Evolutionary conservation across 331 rosid genomes (phyloP).

Genomic region (Acacia pycnantha): DNA sequence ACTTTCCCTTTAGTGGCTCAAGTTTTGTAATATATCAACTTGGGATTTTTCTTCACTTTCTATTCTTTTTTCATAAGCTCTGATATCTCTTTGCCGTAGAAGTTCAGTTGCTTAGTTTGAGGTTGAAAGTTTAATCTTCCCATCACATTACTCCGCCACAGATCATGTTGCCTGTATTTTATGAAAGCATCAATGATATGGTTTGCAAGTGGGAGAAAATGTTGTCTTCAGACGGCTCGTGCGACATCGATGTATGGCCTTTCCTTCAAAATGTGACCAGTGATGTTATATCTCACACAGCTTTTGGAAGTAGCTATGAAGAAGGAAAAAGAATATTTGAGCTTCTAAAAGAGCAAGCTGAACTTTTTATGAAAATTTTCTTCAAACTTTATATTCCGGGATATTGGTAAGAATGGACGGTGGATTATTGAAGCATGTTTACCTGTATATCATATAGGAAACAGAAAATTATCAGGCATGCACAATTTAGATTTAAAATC

Average conservation of each 20-base stretch:
- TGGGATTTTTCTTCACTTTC: neutral
- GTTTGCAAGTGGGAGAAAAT: conserved; percentile 38
- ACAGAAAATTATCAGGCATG: neutral
- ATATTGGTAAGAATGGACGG: conserved; percentile 28
- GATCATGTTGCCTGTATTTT: conserved; percentile 45
- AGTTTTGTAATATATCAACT: neutral
- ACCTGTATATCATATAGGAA: neutral
- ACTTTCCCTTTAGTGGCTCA: neutral
- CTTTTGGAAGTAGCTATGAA: conserved; percentile 49
- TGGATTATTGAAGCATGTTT: neutral
- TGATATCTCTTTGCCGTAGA: neutral
- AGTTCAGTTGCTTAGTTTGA: neutral
- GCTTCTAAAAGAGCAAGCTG: conserved; percentile 33
- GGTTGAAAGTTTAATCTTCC: neutral
- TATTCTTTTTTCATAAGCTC: neutral
- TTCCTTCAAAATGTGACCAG: conserved; percentile 24
- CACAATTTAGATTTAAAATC: neutral
- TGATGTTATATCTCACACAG: conserved; percentile 46
- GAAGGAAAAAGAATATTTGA: conserved; percentile 47
- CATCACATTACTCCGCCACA: neutral
- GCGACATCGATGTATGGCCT: conserved; percentile 52
- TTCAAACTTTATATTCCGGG: conserved; percentile 31
- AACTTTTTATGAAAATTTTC: neutral
- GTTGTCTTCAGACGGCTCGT: conserved; percentile 16
- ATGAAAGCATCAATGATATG: conserved; percentile 38